A percentile compares a stretch with the other conserved stretches of the same genome.
phyloP scores from a whole-genome alignment of 371 early-diverging fungal species.

The Mortierella sp. region DNA sequence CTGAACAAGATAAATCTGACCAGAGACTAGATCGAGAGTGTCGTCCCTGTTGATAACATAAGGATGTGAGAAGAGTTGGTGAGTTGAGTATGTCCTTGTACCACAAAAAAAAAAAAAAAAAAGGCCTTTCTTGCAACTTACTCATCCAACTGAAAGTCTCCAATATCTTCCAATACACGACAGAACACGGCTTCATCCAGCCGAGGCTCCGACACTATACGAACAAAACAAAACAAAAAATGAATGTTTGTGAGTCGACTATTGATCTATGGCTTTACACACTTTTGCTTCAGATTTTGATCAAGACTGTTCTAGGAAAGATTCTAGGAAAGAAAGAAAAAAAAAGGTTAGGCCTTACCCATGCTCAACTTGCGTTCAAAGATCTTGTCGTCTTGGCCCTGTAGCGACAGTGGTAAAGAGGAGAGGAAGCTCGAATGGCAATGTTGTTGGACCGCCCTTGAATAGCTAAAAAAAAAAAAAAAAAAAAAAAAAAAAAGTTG shows the following conservation, averaged over 20 bases:
- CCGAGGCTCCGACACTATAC: constrained; percentile 71
- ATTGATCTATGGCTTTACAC: neutral
- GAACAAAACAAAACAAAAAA: neutral
- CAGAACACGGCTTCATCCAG: constrained; percentile 81
- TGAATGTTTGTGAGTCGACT: neutral
- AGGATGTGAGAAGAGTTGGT: neutral
- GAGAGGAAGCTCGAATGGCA: constrained; percentile 65
- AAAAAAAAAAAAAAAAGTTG: neutral
- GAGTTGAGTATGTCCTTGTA: neutral
- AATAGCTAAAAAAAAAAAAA: constrained; percentile 16
- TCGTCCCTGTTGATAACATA: constrained; percentile 40
- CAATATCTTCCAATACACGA: constrained; percentile 64
- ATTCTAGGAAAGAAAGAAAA: too few species aligned
- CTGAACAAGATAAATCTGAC: constrained; percentile 64
- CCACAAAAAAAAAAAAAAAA: too few species aligned
- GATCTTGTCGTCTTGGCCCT: constrained; percentile 62
- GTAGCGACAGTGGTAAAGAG: constrained; percentile 63
- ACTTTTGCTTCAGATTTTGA: neutral
- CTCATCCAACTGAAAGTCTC: constrained; percentile 65
- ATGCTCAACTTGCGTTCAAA: constrained; percentile 44
- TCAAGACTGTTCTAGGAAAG: too few species aligned
- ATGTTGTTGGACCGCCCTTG: constrained; percentile 46
- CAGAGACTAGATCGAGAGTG: constrained; percentile 47
- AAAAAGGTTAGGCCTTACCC: constrained; percentile 22
- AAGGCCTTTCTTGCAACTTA: constrained; percentile 12